Percentiles rank a stretch among this genome's conserved stretches.
These are phyloP conservation scores for Petunia axillaris DNA, from an alignment of 257 asterid genomes.

Conservation along the genomic window DNA sequence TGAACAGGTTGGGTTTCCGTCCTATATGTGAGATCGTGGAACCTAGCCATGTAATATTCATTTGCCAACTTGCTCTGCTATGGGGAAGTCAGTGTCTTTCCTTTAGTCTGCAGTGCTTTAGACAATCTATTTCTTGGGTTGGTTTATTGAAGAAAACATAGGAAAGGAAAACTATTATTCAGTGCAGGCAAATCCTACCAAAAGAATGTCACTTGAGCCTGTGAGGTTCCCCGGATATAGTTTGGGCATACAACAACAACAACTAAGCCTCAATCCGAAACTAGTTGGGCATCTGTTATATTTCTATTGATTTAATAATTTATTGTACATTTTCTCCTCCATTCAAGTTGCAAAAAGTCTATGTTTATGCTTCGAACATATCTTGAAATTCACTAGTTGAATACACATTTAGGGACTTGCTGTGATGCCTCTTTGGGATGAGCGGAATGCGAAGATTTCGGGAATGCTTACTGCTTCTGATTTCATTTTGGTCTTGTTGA, in stretches of 20 bases:
- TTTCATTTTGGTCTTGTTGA: slow-evolving; percentile 63
- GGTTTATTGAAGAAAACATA: background rate
- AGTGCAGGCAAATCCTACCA: slow-evolving; percentile 9
- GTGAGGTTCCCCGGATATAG: background rate
- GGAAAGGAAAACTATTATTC: background rate
- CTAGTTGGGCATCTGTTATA: background rate
- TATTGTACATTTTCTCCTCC: background rate
- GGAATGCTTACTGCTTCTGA: slow-evolving; percentile 83
- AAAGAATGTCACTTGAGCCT: background rate
- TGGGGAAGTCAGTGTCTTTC: background rate
- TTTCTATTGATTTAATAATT: background rate
- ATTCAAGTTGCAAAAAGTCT: background rate
- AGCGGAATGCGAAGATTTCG: slow-evolving; percentile 38
- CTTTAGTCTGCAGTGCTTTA: background rate
- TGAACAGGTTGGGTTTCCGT: slow-evolving; percentile 46
- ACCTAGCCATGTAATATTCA: background rate
- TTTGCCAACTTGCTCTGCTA: background rate
- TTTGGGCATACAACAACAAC: background rate
- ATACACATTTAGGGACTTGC: slow-evolving; percentile 48
- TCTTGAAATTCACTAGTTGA: background rate
- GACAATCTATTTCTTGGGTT: slow-evolving; percentile 1
- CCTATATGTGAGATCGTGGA: background rate
- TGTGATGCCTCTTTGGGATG: slow-evolving; percentile 66
- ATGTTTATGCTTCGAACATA: slow-evolving; percentile 1
- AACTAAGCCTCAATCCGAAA: too few relatives aligned